These are phyloP conservation scores for Aspergillus bridgeri DNA, from an alignment of 495 filamentous ascomycete genomes.

Conservation along the genomic window DNA sequence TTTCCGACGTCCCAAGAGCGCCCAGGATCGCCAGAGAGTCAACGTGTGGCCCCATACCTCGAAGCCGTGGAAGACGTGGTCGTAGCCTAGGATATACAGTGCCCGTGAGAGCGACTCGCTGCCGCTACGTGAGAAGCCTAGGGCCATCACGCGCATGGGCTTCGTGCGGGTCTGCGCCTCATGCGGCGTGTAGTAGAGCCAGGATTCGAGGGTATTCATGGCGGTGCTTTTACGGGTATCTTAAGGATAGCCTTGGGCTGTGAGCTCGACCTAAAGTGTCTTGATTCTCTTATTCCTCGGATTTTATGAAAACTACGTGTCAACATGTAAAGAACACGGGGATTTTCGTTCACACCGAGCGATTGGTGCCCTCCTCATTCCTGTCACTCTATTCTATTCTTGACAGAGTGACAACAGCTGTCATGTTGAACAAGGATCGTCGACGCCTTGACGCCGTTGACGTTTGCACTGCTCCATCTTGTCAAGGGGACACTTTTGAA, in stretches of 20 bases:
- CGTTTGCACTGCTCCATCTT: not conserved
- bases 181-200: conserved; percentile 10
- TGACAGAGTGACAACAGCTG: not conserved
- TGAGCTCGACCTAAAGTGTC: not conserved
- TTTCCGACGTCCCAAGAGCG: conserved; percentile 8
- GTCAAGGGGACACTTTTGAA: no score
- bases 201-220: conserved; percentile 15
- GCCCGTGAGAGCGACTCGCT: conserved; percentile 26
- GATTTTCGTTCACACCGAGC: not conserved
- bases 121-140: conserved; percentile 28
- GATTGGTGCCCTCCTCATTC: not conserved
- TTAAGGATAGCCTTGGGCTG: no score
- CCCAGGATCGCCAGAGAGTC: conserved; percentile 12
- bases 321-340: not conserved
- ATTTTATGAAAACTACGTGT: not conserved
- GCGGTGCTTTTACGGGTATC: not conserved
- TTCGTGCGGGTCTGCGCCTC: conserved; percentile 12
- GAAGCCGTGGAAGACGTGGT: conserved; percentile 28
- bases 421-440: not conserved
- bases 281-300: not conserved
- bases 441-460: not conserved
- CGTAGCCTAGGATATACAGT: conserved; percentile 25
- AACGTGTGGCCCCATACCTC: conserved; percentile 6
- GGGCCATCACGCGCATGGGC: conserved; percentile 23
- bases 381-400: not conserved